These are phyloP conservation scores for Cavenderia fasciculata DNA, from an alignment of 78 protist genomes.

Conservation along the genomic window DNA sequence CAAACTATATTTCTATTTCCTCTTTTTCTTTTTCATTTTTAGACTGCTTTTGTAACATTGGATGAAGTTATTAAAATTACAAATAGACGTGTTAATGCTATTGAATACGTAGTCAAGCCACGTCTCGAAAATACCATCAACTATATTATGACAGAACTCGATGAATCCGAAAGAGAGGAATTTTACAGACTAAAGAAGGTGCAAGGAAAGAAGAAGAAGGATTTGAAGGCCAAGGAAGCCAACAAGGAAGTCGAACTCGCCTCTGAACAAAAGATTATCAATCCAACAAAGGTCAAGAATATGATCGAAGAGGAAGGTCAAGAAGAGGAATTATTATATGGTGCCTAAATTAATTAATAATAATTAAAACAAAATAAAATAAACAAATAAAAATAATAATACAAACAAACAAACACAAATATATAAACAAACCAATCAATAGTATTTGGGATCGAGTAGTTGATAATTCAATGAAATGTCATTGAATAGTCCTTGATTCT, in stretches of 20 bases:
- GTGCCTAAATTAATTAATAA: background rate
- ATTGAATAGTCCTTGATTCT: too few species aligned
- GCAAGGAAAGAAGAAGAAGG: conserved; percentile 76
- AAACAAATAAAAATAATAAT: background rate
- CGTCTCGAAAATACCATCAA: conserved; percentile 90
- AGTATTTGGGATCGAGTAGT: too few species aligned
- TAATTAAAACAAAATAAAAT: background rate
- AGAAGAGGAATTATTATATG: conserved; percentile 5
- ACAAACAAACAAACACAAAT: too few species aligned
- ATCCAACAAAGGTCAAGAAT: conserved; percentile 8
- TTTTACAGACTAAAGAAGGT: conserved; percentile 82
- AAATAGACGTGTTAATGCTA: conserved; percentile 99
- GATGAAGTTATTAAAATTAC: conserved; percentile 98
- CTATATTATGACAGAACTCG: conserved; percentile 96
- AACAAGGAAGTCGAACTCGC: conserved; percentile 8
- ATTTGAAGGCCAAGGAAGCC: conserved; percentile 62
- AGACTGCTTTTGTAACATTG: conserved; percentile 95
- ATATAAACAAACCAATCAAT: too few species aligned
- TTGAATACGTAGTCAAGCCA: conserved; percentile 98
- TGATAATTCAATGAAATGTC: too few species aligned
- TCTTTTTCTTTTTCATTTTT: background rate
- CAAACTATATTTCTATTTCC: background rate
- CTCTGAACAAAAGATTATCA: background rate
- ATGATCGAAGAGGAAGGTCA: conserved; percentile 6
- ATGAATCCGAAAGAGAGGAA: conserved; percentile 93